Conservation (phyloP, 768 basidiomycete species). For the Crepidotus variabilis region DNA sequence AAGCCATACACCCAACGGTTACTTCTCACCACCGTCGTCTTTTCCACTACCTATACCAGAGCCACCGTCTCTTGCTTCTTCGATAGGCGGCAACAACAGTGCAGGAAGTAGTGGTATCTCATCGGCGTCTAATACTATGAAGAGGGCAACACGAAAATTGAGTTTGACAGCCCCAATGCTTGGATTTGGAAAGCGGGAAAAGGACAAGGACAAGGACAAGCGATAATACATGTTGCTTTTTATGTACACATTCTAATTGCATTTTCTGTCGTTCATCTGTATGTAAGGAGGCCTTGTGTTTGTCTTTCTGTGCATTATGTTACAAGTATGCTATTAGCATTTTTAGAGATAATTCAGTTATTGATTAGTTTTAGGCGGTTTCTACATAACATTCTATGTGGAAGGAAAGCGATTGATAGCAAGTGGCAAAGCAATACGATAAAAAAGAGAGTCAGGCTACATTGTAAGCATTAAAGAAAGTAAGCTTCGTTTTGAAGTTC, state of each 20-base stretch:
- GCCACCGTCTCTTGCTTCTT: slow-evolving; percentile 18
- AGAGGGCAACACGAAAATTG: slow-evolving; percentile 58
- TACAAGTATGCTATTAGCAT: not conserved
- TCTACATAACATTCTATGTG: no score
- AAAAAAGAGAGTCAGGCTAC: not conserved
- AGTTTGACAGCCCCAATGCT: slow-evolving; percentile 65
- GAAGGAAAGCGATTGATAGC: slow-evolving; percentile 4
- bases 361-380: not conserved
- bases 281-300: not conserved
- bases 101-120: slow-evolving; percentile 16
- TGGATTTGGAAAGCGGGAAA: slow-evolving; percentile 52
- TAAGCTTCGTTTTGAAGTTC: not conserved
- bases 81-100: slow-evolving; percentile 18
- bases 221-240: not conserved
- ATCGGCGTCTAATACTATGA: slow-evolving; percentile 10
- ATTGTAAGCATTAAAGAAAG: not conserved
- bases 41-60: slow-evolving; percentile 3
- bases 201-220: slow-evolving; percentile 42
- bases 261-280: not conserved
- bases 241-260: not conserved
- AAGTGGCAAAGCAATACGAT: not conserved
- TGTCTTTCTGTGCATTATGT: not conserved
- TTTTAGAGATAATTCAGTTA: not conserved
- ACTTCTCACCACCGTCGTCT: not conserved
- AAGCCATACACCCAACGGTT: not conserved